Evolutionary conservation across 805 yeast genomes (phyloP).

Genomic region (Nakazawaea molendinolei): DNA sequence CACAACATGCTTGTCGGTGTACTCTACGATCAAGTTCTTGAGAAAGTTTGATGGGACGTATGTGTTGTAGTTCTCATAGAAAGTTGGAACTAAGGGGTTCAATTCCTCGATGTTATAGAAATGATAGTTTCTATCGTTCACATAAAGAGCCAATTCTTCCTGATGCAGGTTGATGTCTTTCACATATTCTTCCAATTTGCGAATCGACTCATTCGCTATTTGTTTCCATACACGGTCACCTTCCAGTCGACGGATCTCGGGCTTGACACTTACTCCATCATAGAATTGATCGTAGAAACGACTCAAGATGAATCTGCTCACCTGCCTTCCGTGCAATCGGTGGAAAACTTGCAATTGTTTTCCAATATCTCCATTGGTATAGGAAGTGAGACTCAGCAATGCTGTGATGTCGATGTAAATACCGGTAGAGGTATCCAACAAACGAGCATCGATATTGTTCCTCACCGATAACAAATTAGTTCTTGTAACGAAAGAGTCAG

Average conservation of each 20-base stretch:
- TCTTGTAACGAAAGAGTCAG: constrained; percentile 27
- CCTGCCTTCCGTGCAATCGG: background rate
- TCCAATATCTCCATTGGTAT: background rate
- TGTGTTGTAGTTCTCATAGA: constrained; percentile 34
- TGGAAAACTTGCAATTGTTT: background rate
- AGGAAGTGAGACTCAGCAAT: constrained; percentile 15
- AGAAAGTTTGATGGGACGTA: constrained; percentile 7
- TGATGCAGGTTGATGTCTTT: background rate
- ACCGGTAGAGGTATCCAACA: constrained; percentile 42
- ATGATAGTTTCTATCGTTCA: constrained; percentile 53
- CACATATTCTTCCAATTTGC: constrained; percentile 1
- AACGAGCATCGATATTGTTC: constrained; percentile 29
- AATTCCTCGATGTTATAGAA: constrained; percentile 42
- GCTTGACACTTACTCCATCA: constrained; percentile 4
- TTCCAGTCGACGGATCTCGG: background rate
- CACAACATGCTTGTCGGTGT: constrained; percentile 1
- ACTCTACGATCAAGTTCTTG: constrained; percentile 8
- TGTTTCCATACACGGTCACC: background rate
- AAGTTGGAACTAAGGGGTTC: constrained; percentile 44
- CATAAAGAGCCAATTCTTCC: constrained; percentile 10
- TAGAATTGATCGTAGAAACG: constrained; percentile 1
- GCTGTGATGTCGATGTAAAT: constrained; percentile 44
- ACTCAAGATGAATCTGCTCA: constrained; percentile 3
- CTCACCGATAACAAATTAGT: constrained; percentile 34
- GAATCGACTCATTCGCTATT: background rate